phyloP scores from a whole-genome alignment of 192 early-diverging fungal genomes.

The Phlyctochytrium planicorne region DNA sequence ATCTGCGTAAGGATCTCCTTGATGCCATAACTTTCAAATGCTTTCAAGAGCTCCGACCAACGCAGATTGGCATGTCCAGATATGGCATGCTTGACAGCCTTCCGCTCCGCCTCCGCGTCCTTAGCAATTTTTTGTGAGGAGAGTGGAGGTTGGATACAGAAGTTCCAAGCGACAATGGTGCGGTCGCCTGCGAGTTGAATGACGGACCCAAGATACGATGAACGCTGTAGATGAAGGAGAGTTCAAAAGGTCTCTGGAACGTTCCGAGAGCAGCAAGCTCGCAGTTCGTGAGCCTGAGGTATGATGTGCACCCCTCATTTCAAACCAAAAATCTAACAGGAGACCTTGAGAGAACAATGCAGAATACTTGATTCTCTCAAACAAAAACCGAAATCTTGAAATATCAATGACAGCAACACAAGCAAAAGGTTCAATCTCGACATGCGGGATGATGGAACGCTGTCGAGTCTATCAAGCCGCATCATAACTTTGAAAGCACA shows the following conservation, averaged over 20 bases:
- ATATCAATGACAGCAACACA: slow-evolving; percentile 27
- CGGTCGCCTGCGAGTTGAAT: slow-evolving; percentile 29
- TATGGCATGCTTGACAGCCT: background rate
- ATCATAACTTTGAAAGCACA: no score
- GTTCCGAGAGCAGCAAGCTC: background rate
- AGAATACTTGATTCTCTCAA: no score
- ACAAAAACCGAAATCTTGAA: slow-evolving; percentile 13
- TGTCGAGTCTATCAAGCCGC: no score
- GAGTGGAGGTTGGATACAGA: no score
- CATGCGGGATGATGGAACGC: no score
- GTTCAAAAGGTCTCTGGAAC: slow-evolving; percentile 27
- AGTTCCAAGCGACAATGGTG: slow-evolving; percentile 22
- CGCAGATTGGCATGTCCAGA: background rate
- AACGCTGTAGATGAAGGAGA: slow-evolving; percentile 25
- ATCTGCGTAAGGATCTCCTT: no score
- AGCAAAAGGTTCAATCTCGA: background rate
- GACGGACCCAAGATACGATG: slow-evolving; percentile 20
- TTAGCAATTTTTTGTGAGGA: no score
- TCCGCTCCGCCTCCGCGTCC: no score
- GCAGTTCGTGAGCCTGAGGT: background rate
- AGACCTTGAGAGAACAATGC: background rate
- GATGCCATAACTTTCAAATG: background rate
- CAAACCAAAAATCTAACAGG: no score
- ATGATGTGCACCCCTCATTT: no score
- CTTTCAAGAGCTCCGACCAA: background rate